These are phyloP conservation scores for Colletotrichum sp. DNA, from an alignment of 2,329 filamentous ascomycete genomes.

Conservation along the genomic window DNA sequence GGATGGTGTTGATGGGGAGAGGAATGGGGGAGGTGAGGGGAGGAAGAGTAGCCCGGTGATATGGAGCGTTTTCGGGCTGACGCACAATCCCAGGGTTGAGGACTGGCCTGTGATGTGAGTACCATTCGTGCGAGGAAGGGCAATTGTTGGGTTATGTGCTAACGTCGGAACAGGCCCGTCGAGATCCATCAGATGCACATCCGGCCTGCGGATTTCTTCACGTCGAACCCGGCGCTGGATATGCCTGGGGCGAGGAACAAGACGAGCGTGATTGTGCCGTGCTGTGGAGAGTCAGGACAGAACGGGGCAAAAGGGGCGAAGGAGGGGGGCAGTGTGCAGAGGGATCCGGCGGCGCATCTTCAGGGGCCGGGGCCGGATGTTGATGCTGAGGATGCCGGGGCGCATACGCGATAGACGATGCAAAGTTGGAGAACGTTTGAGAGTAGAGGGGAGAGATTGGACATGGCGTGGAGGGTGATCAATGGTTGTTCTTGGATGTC, in stretches of 20 bases:
- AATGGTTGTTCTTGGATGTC: neutral
- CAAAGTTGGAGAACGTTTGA: neutral
- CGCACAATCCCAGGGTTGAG: conserved; percentile 53
- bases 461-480: neutral
- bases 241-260: conserved; percentile 43
- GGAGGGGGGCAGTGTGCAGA: conserved; percentile 27
- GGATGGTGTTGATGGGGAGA: neutral
- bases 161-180: conserved; percentile 38
- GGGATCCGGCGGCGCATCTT: conserved; percentile 33
- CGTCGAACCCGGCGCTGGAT: conserved; percentile 50
- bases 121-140: neutral
- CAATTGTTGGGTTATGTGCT: neutral
- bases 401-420: conserved; percentile 2
- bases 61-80: conserved; percentile 55
- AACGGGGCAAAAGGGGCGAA: neutral
- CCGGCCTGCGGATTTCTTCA: conserved; percentile 52
- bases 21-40: neutral
- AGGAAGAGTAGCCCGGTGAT: conserved; percentile 40
- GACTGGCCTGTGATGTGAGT: conserved; percentile 59
- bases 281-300: conserved; percentile 26
- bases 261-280: conserved; percentile 45
- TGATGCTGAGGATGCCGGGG: conserved; percentile 24
- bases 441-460: neutral
- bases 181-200: conserved; percentile 53
- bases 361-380: conserved; percentile 35